Evolutionary conservation across 768 basidiomycete genomes (phyloP), one percentile per base, ranked within the genome.

Genomic region (Lactifluus rugatus): DNA sequence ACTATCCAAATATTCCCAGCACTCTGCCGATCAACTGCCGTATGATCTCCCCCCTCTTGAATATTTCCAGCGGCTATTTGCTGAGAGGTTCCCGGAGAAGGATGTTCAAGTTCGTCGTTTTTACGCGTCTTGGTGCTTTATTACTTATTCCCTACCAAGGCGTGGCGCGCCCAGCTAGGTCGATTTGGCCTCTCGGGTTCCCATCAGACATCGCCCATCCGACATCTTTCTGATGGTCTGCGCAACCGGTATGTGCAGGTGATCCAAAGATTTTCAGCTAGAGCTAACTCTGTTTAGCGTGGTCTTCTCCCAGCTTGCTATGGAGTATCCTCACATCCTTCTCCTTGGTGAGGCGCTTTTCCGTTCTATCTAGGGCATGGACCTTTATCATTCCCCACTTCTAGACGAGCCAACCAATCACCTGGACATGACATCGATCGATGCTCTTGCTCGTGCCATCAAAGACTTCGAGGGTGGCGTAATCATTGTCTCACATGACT

Each of bases 401-500:
- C 41, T 62, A 83, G 93, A 94, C 70, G 92, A 95, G 72, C 93
- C 94, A 51, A 97, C 93, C 41, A 97, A 96, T 71, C 93, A 97
- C 73, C 81, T 96, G 80, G 93, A 96, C 70, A 95, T 96, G 95
- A 86, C 82, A 64, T 94, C 92, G 28, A 99, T 99, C 71, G 95
- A 98, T 70, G 95, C 96, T 1, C 82, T 99, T 48, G 96, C 96
- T 7, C 71, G 73, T 25, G 95, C 96, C 50, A 98, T 99, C 79
- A 96, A 95, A 72, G 90, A 89, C 68, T 99, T 91, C 70, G 87
- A 90, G 68, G 96, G 96, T 59, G 95, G 96, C 67, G 96, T 99
- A 41, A 96, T 98, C 65, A 98, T 99, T 70, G 96, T 99, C 63
- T 97, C 94, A 48, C 96, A 98, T 77, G 95, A 99, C 74, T 99